Base-by-base conservation (phyloP, 148 eudicot genomes). In the Rhododendron simsii region DNA sequence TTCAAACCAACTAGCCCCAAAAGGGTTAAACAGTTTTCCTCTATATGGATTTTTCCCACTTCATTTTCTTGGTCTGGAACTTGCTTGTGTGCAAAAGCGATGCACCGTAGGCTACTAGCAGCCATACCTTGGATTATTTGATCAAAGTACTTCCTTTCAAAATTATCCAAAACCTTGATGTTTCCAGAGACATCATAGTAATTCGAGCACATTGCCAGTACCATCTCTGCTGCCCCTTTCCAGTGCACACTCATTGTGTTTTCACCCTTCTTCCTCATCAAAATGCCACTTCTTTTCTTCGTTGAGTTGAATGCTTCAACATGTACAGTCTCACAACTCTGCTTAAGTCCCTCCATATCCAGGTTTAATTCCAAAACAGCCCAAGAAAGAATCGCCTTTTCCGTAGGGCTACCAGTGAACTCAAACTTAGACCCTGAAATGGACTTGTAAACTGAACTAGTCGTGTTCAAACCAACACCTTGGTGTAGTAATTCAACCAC, bases 81-180 rank as follows among this genome's bases (percentile, higher is more conserved):
- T 53, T 85, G 47, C n/a, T 50, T 84, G 48, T 87, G 87, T 41
- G 89, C 87, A 37, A 85, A 85, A 30, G 85, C 82, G 20, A 88
- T 82, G 67, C 85, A 88, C 26, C 61, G 69, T 2, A 87, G 81
- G 35, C 89, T 53, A n/a, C 77, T 80, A 10, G 69, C 73, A 41
- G 53, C 78, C 89, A 87, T 87, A 23, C 81, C 53, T 84, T 71
- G 61, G 20, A 87, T 45, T 53, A 26, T 76, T 73, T 55, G 76
- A 48, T 88, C 71, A 33, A 88, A 81, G 7, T 35, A 6, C 77
- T 33, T 67, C 69, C 77, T 85, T 8, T 82, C 74, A 44, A 3
- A 4, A 21, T 81, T 74, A 81, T 88, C 37, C 5, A 88, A 14
- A 16, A 47, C 26, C n/a, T 81, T 85, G 59, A 88, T 47, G 53